These are phyloP conservation scores for Lenzites betulinus DNA, from an alignment of 768 basidiomycete species.

Conservation along the genomic window DNA sequence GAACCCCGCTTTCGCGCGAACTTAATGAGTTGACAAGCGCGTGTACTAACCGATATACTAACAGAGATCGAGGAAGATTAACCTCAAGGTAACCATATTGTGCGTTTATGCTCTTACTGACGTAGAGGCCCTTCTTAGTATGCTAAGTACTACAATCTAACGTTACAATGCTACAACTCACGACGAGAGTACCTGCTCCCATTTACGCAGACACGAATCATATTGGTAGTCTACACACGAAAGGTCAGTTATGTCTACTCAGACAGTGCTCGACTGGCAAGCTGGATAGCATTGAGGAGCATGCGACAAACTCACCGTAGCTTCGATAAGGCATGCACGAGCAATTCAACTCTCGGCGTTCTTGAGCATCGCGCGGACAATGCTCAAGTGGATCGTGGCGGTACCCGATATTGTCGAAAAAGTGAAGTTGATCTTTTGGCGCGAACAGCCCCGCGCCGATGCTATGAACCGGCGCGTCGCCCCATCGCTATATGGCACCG, in stretches of 20 bases:
- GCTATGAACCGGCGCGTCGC: conserved; percentile 51
- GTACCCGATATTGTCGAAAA: conserved; percentile 76
- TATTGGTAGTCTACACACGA: too few species aligned
- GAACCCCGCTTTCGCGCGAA: conserved; percentile 39
- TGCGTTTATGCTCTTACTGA: too few species aligned
- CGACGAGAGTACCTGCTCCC: too few species aligned
- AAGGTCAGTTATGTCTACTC: neutral
- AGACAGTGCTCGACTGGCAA: too few species aligned
- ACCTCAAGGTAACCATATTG: too few species aligned
- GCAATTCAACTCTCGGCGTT: conserved; percentile 47
- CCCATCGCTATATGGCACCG: conserved; percentile 38
- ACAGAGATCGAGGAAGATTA: too few species aligned
- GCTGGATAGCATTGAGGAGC: neutral
- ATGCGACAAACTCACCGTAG: conserved; percentile 55
- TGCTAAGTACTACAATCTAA: too few species aligned
- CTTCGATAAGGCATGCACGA: conserved; percentile 51
- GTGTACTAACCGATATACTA: conserved; percentile 23
- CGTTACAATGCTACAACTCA: too few species aligned
- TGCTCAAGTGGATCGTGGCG: conserved; percentile 58
- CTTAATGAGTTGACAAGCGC: conserved; percentile 12
- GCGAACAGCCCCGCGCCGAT: conserved; percentile 54
- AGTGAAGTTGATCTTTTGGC: conserved; percentile 62
- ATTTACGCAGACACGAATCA: too few species aligned
- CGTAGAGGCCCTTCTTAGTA: too few species aligned
- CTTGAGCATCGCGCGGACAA: conserved; percentile 40